Conservation (phyloP, 176 grass and related monocot genomes). For the Metroxylon sagu region DNA sequence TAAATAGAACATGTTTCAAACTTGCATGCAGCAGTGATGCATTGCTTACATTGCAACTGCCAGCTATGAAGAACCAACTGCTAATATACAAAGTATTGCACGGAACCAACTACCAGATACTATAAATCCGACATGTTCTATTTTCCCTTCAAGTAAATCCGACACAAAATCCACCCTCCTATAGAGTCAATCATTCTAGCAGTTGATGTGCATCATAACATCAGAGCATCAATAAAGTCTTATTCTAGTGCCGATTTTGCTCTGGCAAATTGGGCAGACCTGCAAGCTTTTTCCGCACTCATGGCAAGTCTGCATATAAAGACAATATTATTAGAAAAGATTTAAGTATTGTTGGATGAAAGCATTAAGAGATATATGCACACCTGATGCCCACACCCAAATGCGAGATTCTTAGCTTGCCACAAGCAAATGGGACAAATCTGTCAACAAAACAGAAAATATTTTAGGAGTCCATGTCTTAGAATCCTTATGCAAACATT, state of each 20-base stretch:
- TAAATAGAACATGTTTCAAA: too few relatives aligned
- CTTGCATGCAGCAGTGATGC: too few relatives aligned
- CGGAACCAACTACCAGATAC: too few relatives aligned
- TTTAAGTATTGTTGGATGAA: neutral
- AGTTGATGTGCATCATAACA: neutral
- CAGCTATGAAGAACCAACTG: too few relatives aligned
- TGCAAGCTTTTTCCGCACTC: constrained; percentile 59
- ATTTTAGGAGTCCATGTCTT: too few relatives aligned
- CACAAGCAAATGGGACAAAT: constrained; percentile 65
- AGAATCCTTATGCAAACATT: too few relatives aligned
- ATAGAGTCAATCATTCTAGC: too few relatives aligned
- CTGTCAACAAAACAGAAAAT: constrained; percentile 14
- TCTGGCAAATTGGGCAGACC: constrained; percentile 61
- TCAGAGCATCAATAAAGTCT: constrained; percentile 48
- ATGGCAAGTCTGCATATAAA: constrained; percentile 40
- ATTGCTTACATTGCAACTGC: too few relatives aligned
- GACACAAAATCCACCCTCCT: too few relatives aligned
- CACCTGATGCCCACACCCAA: constrained; percentile 90
- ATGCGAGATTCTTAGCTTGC: constrained; percentile 64
- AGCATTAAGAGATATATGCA: neutral
- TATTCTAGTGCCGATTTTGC: constrained; percentile 48
- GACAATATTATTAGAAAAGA: neutral
- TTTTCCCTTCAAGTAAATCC: too few relatives aligned
- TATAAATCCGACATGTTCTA: too few relatives aligned
- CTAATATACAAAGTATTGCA: too few relatives aligned